Conservation (phyloP, 2,329 filamentous ascomycete species). For the Pleurostoma richardsiae region DNA sequence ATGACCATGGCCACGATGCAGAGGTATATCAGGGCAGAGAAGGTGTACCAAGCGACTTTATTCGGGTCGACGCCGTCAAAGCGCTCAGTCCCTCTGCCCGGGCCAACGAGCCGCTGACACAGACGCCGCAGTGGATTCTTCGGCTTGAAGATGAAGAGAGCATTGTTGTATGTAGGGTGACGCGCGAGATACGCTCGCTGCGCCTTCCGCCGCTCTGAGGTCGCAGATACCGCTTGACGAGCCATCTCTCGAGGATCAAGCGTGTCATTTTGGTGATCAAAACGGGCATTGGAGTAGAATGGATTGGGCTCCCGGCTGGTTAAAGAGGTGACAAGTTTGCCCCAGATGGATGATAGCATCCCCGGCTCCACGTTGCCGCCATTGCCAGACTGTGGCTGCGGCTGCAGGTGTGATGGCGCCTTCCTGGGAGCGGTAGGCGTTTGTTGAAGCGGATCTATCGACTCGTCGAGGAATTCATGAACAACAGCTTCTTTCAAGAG, state of each 20-base stretch:
- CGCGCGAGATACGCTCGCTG: constrained; percentile 86
- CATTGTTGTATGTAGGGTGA: constrained; percentile 88
- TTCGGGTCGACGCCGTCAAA: constrained; percentile 89
- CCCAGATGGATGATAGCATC: constrained; percentile 56
- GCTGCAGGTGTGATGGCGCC: constrained; percentile 17
- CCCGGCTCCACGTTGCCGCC: constrained; percentile 50
- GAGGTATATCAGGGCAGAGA: constrained; percentile 90
- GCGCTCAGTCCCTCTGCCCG: constrained; percentile 79
- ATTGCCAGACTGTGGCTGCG: constrained; percentile 23
- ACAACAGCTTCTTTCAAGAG: constrained; percentile 94
- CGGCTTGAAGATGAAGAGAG: constrained; percentile 80
- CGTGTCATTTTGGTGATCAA: constrained; percentile 70
- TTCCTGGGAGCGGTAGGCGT: constrained; percentile 16
- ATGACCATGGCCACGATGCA: constrained; percentile 98
- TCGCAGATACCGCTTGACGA: constrained; percentile 79
- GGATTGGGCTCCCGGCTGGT: constrained; percentile 79
- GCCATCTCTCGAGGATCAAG: constrained; percentile 85
- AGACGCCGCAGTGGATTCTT: constrained; percentile 71
- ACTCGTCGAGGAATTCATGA: constrained; percentile 85
- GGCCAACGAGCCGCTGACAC: constrained; percentile 87
- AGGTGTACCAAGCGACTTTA: constrained; percentile 84
- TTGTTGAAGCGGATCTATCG: constrained; percentile 39
- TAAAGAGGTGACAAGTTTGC: constrained; percentile 49
- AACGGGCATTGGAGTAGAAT: constrained; percentile 74
- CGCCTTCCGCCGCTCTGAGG: constrained; percentile 75